Evolutionary conservation across 768 basidiomycete species (phyloP).

Genomic region (Lepiota venenata): DNA sequence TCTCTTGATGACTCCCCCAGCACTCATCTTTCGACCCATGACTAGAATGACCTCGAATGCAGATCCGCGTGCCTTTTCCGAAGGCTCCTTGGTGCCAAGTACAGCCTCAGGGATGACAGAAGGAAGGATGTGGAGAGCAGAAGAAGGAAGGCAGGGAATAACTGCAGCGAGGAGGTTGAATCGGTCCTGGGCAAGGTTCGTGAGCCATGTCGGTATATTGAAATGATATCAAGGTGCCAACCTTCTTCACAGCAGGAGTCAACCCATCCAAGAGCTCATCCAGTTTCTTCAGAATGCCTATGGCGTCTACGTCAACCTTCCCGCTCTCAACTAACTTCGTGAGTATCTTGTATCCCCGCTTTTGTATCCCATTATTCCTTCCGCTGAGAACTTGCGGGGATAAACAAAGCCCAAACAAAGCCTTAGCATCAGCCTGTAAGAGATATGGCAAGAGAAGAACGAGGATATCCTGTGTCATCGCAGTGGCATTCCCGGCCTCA

Average conservation of each 20-base stretch:
- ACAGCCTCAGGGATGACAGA: conserved; percentile 92
- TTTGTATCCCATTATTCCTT: conserved; percentile 87
- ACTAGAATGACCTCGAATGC: conserved; percentile 88
- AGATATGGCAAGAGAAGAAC: conserved; percentile 80
- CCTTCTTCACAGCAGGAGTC: conserved; percentile 85
- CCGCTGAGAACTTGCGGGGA: conserved; percentile 64
- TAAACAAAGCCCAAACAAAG: conserved; percentile 71
- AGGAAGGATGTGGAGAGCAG: conserved; percentile 79
- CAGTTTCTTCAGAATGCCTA: conserved; percentile 59
- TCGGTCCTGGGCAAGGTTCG: conserved; percentile 60
- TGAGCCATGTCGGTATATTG: conserved; percentile 3
- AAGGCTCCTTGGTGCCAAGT: conserved; percentile 94
- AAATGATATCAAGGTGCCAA: conserved; percentile 20
- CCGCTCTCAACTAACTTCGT: conserved; percentile 66
- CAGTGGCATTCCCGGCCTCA: conserved; percentile 42
- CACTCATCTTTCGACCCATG: conserved; percentile 91
- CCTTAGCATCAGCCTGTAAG: conserved; percentile 52
- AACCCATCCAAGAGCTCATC: conserved; percentile 64
- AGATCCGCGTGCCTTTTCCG: conserved; percentile 83
- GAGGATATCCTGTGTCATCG: conserved; percentile 82
- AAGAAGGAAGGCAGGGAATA: conserved; percentile 62
- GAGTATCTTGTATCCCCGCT: conserved; percentile 90
- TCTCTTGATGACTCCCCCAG: conserved; percentile 80
- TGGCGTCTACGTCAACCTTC: conserved; percentile 52
- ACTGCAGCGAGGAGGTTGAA: conserved; percentile 71